These are phyloP conservation scores for Hypoxylon rubiginosum DNA, from an alignment of 2,329 filamentous ascomycete species.

Conservation along the genomic window DNA sequence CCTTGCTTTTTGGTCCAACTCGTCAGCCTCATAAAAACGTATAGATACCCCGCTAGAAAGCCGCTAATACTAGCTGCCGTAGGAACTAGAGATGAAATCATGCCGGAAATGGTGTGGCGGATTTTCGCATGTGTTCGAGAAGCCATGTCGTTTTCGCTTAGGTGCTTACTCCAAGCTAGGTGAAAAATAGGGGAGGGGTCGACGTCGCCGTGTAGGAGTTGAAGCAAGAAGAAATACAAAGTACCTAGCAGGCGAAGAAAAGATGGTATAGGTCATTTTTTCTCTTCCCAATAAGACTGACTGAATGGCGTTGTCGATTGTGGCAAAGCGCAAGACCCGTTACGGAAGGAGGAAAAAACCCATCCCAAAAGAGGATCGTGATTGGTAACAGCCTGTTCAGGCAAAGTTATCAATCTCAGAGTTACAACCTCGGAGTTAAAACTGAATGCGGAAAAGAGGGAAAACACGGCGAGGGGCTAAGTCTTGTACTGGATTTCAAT, in stretches of 20 bases:
- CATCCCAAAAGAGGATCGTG: conserved; percentile 13
- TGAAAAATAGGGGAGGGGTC: conserved; percentile 22
- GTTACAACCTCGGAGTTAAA: conserved; percentile 34
- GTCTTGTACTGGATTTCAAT: too few species aligned
- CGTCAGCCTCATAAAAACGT: conserved; percentile 33
- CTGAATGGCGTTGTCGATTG: conserved; percentile 22
- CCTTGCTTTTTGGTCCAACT: conserved; percentile 3
- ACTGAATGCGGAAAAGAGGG: conserved; percentile 11
- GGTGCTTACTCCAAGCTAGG: conserved; percentile 37
- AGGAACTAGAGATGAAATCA: conserved; percentile 23
- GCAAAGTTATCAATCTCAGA: conserved; percentile 7
- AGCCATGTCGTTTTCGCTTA: conserved; percentile 18
- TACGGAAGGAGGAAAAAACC: conserved; percentile 39
- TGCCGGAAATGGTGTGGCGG: conserved; percentile 23
- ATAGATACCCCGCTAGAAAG: conserved; percentile 17
- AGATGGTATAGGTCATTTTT: conserved; percentile 22
- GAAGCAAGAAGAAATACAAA: conserved; percentile 11
- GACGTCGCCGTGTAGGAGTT: conserved; percentile 7
- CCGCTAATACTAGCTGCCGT: conserved; percentile 35
- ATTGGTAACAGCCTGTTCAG: conserved; percentile 32
- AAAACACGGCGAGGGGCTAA: too few species aligned
- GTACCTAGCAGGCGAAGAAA: background rate
- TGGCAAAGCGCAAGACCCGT: conserved; percentile 36
- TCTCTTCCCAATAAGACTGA: conserved; percentile 17
- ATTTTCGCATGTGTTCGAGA: conserved; percentile 26